A percentile compares a stretch with the other conserved stretches of the same genome.
Evolutionary conservation across 352 stramenopile species (phyloP).

Genomic region (Pythium brachiatum): DNA sequence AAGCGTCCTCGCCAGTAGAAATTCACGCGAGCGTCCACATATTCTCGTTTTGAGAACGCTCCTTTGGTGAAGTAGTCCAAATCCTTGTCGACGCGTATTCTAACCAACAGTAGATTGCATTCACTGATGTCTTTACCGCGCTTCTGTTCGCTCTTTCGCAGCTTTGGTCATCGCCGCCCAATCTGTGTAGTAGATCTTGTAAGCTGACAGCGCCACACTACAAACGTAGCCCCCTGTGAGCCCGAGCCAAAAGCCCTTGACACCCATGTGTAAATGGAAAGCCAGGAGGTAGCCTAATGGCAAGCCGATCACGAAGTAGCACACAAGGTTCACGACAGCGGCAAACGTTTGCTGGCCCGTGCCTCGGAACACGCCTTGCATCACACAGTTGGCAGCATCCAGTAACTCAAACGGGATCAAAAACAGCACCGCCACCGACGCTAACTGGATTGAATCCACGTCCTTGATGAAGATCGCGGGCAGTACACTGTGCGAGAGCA

Average conservation of each 20-base stretch:
- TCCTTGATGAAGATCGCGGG: conserved; percentile 80
- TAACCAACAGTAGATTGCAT: background rate
- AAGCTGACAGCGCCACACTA: conserved; percentile 51
- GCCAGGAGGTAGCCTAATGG: conserved; percentile 58
- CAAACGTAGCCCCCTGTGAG: conserved; percentile 56
- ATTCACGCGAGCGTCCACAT: too few relatives aligned
- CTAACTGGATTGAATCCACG: conserved; percentile 8
- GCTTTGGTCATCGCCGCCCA: conserved; percentile 56
- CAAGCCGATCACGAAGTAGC: conserved; percentile 71
- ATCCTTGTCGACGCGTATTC: too few relatives aligned
- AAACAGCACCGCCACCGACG: conserved; percentile 45
- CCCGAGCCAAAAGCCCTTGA: conserved; percentile 72
- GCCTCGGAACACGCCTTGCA: conserved; percentile 73
- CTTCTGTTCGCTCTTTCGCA: conserved; percentile 8
- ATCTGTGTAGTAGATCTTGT: conserved; percentile 57
- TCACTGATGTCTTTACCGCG: background rate
- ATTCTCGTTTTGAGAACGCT: background rate
- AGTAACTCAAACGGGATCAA: conserved; percentile 68
- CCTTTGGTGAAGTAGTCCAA: too few relatives aligned
- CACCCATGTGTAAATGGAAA: conserved; percentile 51
- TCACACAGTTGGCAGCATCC: conserved; percentile 69
- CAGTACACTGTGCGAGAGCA: conserved; percentile 42
- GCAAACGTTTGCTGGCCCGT: conserved; percentile 54
- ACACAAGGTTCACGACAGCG: conserved; percentile 60
- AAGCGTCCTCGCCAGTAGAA: conserved; percentile 17